A percentile compares a stretch with the other conserved stretches of the same genome.
phyloP scores from a whole-genome alignment of 1,139 yeast genomes.

The Geotrichum carabidarum region DNA sequence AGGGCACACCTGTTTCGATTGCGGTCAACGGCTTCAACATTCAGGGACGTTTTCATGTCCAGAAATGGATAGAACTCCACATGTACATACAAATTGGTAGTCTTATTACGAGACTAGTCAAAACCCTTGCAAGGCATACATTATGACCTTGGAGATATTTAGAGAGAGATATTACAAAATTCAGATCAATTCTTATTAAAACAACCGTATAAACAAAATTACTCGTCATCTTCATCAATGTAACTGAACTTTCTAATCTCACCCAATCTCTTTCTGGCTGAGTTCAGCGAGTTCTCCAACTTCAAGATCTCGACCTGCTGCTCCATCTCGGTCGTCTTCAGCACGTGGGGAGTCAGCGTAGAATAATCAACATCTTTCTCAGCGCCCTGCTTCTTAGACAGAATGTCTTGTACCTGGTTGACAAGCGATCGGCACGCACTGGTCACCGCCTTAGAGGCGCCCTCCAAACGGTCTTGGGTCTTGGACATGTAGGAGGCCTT shows the following conservation, averaged over 20 bases:
- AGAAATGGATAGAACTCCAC: too few relatives aligned
- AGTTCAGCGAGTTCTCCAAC: conserved; percentile 63
- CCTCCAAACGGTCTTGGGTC: conserved; percentile 70
- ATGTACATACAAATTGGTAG: too few relatives aligned
- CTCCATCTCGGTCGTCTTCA: conserved; percentile 85
- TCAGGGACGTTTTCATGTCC: too few relatives aligned
- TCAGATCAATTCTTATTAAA: too few relatives aligned
- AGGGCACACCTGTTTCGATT: too few relatives aligned
- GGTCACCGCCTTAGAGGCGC: conserved; percentile 64
- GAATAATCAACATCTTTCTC: conserved; percentile 58
- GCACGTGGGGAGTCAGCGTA: conserved; percentile 69
- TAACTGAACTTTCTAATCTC: conserved; percentile 78
- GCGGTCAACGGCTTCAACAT: too few relatives aligned
- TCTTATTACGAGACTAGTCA: too few relatives aligned
- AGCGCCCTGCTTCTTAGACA: conserved; percentile 38
- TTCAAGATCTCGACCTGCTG: conserved; percentile 88
- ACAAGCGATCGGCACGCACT: conserved; percentile 72
- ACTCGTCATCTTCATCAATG: conserved; percentile 51
- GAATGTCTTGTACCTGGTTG: conserved; percentile 59
- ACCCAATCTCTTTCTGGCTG: conserved; percentile 77
- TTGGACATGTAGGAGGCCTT: conserved; percentile 74
- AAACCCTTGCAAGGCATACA: too few relatives aligned
- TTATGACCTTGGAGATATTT: too few relatives aligned
- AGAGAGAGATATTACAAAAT: too few relatives aligned
- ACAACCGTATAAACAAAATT: background rate